Percentiles rank a stretch among this genome's conserved stretches.
phyloP scores from a whole-genome alignment of 345 rosid genomes.

The Gossypium raimondii region DNA sequence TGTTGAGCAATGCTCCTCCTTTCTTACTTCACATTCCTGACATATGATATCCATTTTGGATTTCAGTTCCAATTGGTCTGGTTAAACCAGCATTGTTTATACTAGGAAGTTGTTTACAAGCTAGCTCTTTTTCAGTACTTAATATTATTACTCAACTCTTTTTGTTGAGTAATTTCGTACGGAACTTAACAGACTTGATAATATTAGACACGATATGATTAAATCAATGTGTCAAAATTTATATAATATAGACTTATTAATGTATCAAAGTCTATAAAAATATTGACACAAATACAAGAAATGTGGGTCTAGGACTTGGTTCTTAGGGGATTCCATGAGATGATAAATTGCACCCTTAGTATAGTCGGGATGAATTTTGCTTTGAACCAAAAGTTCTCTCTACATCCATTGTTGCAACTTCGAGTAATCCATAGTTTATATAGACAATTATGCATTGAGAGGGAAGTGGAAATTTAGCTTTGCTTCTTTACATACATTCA shows the following conservation, averaged over 20 bases:
- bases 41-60: neutral
- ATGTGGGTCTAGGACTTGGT: neutral
- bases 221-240: neutral
- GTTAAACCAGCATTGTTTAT: too few relatives aligned
- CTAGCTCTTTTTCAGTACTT: neutral
- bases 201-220: neutral
- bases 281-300: neutral
- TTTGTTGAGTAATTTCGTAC: neutral
- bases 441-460: neutral
- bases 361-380: neutral
- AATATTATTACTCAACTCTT: neutral
- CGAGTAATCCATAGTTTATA: neutral
- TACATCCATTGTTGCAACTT: neutral
- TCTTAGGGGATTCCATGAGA: neutral
- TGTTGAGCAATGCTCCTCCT: conserved; percentile 67
- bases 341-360: neutral
- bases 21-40: conserved; percentile 53
- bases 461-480: neutral
- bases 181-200: neutral
- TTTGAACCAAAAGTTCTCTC: neutral
- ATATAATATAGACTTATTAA: neutral
- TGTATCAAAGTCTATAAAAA: neutral
- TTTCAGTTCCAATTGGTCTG: too few relatives aligned
- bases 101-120: neutral
- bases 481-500: neutral